Conservation (phyloP, 73 alveolate genomes). For the Tetrahymena borealis region DNA sequence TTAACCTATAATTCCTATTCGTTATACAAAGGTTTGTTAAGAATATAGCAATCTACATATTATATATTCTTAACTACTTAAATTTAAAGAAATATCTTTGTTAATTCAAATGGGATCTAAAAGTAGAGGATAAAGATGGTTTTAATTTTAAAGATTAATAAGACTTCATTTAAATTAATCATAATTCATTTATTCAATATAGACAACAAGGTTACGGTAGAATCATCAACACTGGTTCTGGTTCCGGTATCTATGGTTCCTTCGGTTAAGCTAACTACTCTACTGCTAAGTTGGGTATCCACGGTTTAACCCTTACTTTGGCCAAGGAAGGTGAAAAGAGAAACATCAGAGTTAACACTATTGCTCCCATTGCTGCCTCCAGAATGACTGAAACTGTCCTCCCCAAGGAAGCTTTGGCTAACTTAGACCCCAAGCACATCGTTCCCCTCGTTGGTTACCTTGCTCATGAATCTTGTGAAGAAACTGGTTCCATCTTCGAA, state of each 20-base stretch:
- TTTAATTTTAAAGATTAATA: no score
- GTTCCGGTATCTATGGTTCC: slow-evolving; percentile 89
- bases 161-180: no score
- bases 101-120: no score
- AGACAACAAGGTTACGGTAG: slow-evolving; percentile 86
- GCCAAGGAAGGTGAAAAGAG: slow-evolving; percentile 91
- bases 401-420: slow-evolving; percentile 32
- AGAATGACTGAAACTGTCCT: slow-evolving; percentile 83
- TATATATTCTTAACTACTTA: no score
- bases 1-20: no score
- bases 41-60: no score
- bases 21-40: no score
- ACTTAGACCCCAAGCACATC: slow-evolving; percentile 55
- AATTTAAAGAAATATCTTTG: no score
- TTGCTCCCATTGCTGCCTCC: slow-evolving; percentile 91
- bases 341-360: slow-evolving; percentile 75
- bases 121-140: no score
- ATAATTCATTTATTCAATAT: background rate
- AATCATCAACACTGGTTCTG: slow-evolving; percentile 79
- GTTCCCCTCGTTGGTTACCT: slow-evolving; percentile 75
- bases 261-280: slow-evolving; percentile 88
- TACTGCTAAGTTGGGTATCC: slow-evolving; percentile 83
- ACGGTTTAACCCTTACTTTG: slow-evolving; percentile 82
- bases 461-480: slow-evolving; percentile 50
- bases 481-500: slow-evolving; percentile 36